Percentiles rank a stretch among this genome's conserved stretches.
Conservation (phyloP, 495 filamentous ascomycete species). For the Hypoxylon fragiforme region DNA sequence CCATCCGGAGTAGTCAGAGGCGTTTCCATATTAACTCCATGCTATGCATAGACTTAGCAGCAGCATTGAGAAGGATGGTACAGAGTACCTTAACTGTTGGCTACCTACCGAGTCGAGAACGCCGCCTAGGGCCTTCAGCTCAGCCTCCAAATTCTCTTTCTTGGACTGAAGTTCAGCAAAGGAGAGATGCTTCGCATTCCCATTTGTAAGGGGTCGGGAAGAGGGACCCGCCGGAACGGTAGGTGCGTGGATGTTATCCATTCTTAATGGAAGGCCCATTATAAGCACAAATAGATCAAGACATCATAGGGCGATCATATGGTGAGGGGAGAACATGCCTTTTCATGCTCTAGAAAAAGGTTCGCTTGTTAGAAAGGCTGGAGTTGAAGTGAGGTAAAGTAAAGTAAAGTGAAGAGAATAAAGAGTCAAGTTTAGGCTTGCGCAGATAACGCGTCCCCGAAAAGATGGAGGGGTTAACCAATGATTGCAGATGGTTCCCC, state of each 20-base stretch:
- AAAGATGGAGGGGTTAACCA: slow-evolving; percentile 24
- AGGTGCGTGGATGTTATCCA: slow-evolving; percentile 75
- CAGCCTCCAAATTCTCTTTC: slow-evolving; percentile 82
- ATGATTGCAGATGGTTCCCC: background rate
- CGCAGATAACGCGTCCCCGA: slow-evolving; percentile 13
- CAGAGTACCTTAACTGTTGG: background rate
- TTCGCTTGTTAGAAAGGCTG: background rate
- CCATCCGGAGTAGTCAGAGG: slow-evolving; percentile 86
- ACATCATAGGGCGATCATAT: slow-evolving; percentile 14
- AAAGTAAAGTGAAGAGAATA: too few relatives aligned
- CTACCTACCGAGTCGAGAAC: slow-evolving; percentile 82
- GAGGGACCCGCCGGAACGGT: slow-evolving; percentile 75
- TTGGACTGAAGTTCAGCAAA: slow-evolving; percentile 61
- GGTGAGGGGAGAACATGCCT: background rate
- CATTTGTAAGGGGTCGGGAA: slow-evolving; percentile 56
- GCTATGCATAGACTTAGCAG: slow-evolving; percentile 55
- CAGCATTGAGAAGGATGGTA: background rate
- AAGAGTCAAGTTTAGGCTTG: slow-evolving; percentile 21
- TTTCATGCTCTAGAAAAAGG: background rate
- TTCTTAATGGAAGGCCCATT: slow-evolving; percentile 46
- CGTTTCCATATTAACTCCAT: slow-evolving; percentile 92
- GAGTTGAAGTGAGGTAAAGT: too few relatives aligned
- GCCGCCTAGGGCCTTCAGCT: slow-evolving; percentile 78
- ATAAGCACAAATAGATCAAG: slow-evolving; percentile 10
- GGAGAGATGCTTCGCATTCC: slow-evolving; percentile 60